phyloP scores from a whole-genome alignment of 257 asterid genomes.

The Solanum stenotomum region DNA sequence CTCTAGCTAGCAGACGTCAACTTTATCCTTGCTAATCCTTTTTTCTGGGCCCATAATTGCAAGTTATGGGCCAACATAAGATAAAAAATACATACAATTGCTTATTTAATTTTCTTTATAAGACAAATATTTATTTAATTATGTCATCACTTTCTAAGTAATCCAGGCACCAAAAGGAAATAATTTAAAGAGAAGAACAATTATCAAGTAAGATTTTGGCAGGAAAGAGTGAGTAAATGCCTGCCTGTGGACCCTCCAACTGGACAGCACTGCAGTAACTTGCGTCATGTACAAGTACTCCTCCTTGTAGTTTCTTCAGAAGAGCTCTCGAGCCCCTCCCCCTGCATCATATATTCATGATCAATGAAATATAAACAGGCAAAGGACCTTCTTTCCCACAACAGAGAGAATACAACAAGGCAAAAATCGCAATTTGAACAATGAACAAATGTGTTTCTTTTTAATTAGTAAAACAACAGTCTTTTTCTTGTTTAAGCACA shows the following conservation, averaged over 20 bases:
- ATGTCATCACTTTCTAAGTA: background rate
- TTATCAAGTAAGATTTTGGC: background rate
- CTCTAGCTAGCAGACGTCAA: background rate
- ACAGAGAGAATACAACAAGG: background rate
- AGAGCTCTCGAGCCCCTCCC: conserved; percentile 88
- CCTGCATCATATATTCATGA: conserved; percentile 28
- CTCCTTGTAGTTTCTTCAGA: conserved; percentile 47
- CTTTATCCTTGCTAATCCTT: background rate
- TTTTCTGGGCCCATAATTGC: background rate
- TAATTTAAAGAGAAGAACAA: background rate
- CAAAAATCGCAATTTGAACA: background rate
- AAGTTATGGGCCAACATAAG: background rate
- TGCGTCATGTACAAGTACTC: conserved; percentile 77
- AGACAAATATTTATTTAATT: background rate
- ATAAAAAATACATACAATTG: background rate
- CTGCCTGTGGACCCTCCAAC: conserved; percentile 80
- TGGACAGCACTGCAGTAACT: conserved; percentile 63
- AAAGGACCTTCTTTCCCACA: background rate
- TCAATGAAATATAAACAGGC: background rate
- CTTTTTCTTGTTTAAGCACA: background rate
- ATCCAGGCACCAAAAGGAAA: background rate
- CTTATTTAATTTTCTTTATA: background rate
- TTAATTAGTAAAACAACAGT: background rate
- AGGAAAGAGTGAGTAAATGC: conserved; percentile 17
- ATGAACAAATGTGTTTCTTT: background rate